Base-by-base conservation (phyloP, 2,329 filamentous ascomycete genomes). In the Rasamsonia emersonii region DNA sequence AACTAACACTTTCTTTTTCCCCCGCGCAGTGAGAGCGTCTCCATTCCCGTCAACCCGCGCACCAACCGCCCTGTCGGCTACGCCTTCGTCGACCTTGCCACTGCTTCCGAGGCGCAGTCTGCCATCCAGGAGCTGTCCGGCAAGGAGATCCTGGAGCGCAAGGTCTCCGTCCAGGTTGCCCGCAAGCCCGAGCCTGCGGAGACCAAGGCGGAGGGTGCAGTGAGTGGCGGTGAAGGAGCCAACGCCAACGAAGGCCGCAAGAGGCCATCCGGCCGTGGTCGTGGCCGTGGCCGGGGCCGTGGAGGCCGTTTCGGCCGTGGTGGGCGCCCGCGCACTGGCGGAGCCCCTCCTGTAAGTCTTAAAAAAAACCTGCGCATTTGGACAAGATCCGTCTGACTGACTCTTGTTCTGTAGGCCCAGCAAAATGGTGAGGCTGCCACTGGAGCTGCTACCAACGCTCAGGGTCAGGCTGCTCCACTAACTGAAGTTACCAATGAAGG, bases 41-140 rank as follows among this genome's bases (percentile, higher is more conserved):
- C 91, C 52, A 98, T 98, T 67, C 91, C 91, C 50, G 94, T 93
- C 77, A 96, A 98, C 75, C 91, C 91, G 60, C 89, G 91, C 65
- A 98, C 89, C 67, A 89, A 86, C 67, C 89, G 91, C 61, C 89
- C 91, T 45, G 91, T 98, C 62, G 91, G 91, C 59, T 98, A 96
- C 66, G 91, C 91, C 59, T 98, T 98, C 62, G 91, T 98, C 62
- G 91, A 96, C 60, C 82, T 98, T 46, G 93, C 86, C 41, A 95
- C 89, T 45, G 85, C 91, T 39, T 78, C 77, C 47, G 91, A 96
- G 72, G 91, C 91, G 44, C 85, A 95, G 68, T 85, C 86, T 63
- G 91, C 91, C 57, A 96, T 98, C 53, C 73, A 77, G 52, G 86
- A 94, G 68, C 82, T 98, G 47, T 95, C 91, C 54, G 89, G 89